A percentile compares a stretch with the other conserved stretches of the same genome.
These are phyloP conservation scores for Pichia cabralensis DNA, from an alignment of 805 yeast species.

Conservation along the genomic window DNA sequence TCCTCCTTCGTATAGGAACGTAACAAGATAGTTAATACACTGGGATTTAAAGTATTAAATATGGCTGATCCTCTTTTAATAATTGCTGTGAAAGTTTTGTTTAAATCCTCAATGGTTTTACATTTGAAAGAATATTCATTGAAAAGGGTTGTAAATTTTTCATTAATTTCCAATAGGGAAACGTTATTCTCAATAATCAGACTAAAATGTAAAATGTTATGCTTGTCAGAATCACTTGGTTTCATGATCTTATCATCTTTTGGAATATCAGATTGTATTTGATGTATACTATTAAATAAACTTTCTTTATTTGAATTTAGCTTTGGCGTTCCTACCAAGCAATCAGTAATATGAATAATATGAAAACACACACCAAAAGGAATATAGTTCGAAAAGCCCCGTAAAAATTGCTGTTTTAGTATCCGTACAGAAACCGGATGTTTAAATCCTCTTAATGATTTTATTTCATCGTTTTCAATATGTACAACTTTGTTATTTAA, in stretches of 20 bases:
- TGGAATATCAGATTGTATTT: too few relatives aligned
- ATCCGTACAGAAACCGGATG: constrained; percentile 35
- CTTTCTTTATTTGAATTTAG: not conserved
- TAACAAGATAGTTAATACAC: constrained; percentile 18
- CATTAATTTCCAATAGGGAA: not conserved
- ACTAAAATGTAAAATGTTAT: too few relatives aligned
- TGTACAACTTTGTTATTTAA: constrained; percentile 46
- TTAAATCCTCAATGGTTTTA: constrained; percentile 3
- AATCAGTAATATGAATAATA: constrained; percentile 46
- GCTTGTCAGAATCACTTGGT: too few relatives aligned
- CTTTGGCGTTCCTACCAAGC: constrained; percentile 28
- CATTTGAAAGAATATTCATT: constrained; percentile 5
- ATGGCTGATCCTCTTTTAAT: constrained; percentile 21
- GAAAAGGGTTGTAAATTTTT: constrained; percentile 2
- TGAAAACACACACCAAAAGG: constrained; percentile 48
- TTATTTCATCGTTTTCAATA: constrained; percentile 43
- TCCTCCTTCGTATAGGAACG: constrained; percentile 20
- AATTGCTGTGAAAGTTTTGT: constrained; percentile 3
- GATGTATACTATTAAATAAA: too few relatives aligned
- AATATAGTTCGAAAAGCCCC: constrained; percentile 49
- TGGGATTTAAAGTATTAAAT: constrained; percentile 5
- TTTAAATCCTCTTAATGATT: constrained; percentile 52
- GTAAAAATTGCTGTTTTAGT: constrained; percentile 35
- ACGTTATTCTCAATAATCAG: too few relatives aligned
- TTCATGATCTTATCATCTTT: too few relatives aligned